Evolutionary conservation across 2,329 filamentous ascomycete species (phyloP).

Genomic region (Exophiala viscosa): DNA sequence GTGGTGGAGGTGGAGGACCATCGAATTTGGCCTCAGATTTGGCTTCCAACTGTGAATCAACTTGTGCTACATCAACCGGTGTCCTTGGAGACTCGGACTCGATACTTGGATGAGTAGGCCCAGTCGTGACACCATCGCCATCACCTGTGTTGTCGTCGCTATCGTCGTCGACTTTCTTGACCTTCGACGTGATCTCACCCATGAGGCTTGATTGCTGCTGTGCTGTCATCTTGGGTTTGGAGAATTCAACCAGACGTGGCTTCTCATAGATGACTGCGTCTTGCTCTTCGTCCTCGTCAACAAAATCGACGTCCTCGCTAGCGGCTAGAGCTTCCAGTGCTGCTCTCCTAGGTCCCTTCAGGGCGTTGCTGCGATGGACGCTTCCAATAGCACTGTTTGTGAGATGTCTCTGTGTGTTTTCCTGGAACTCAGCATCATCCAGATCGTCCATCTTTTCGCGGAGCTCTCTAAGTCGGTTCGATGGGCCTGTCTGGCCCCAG

Average conservation of each 20-base stretch:
- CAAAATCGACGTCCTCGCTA: slow-evolving; percentile 44
- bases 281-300: slow-evolving; percentile 54
- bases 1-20: slow-evolving; percentile 38
- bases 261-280: slow-evolving; percentile 70
- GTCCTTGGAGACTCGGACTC: slow-evolving; percentile 68
- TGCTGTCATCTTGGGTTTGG: slow-evolving; percentile 62
- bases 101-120: slow-evolving; percentile 69
- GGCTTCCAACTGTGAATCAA: too few species aligned
- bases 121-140: slow-evolving; percentile 60
- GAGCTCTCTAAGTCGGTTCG: slow-evolving; percentile 84
- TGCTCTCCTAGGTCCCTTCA: slow-evolving; percentile 35
- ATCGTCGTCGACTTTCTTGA: slow-evolving; percentile 69
- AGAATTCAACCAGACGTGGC: slow-evolving; percentile 74
- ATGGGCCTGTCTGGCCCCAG: slow-evolving; percentile 83
- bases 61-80: slow-evolving; percentile 57
- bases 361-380: slow-evolving; percentile 56
- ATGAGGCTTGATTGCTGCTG: slow-evolving; percentile 64
- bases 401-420: slow-evolving; percentile 59
- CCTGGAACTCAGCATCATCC: slow-evolving; percentile 49
- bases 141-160: slow-evolving; percentile 46
- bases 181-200: slow-evolving; percentile 70
- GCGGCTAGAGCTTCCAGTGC: slow-evolving; percentile 36
- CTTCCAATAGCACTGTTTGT: slow-evolving; percentile 71
- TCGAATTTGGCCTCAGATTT: slow-evolving; percentile 49
- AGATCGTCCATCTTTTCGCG: slow-evolving; percentile 89